Base-by-base conservation (phyloP, 1,284 basidiomycete species). In the Sparassis latifolia region DNA sequence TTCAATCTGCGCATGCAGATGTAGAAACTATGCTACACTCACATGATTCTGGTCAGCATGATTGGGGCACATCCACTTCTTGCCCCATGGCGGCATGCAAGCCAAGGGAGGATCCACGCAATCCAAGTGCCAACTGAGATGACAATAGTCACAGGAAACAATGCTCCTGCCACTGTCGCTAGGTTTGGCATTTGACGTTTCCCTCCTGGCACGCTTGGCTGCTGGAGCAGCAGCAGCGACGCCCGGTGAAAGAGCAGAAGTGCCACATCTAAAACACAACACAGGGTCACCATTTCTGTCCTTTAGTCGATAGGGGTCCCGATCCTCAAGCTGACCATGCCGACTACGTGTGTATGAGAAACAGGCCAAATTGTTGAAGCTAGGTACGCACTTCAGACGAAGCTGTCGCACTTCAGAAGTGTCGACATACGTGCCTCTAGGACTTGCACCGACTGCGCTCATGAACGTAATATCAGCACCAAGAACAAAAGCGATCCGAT, bases 61-160 rank as follows among this genome's bases (percentile, higher is more conserved):
- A 62, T 94, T 92, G 2, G 97, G 97, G 69, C 96, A 99, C 92
- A 96, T 97, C 96, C 97, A 99, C 69, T 95, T 97, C 71, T 86
- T 86, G 56, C 82, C 83, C 51, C 88, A 82, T 30, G 86, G 79
- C 3, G 97, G 97, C 81, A 98, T 86, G 43, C 77, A 78, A 27
- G 86, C 76, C 58, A 97, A 73, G 2, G 97, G 96, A 20, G 96
- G 97, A 60, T 90, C 86, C 33, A 99, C 74, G 64, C 96, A 99
- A 66, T 99, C 96, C 50, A 98, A 79, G 67, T 99, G 96, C 92
- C 96, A 99, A 67, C 96, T 90, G 50, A 96, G 77, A 52, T 80
- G 78, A 70, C 97, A 99, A 65, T 95, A 94, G 71, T 99, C 97
- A 69, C 96, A 99, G 35, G 92, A 91, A 55, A 97, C 76, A 45